phyloP scores from a whole-genome alignment of 805 yeast species.

The Sugiyamaella valdiviana region DNA sequence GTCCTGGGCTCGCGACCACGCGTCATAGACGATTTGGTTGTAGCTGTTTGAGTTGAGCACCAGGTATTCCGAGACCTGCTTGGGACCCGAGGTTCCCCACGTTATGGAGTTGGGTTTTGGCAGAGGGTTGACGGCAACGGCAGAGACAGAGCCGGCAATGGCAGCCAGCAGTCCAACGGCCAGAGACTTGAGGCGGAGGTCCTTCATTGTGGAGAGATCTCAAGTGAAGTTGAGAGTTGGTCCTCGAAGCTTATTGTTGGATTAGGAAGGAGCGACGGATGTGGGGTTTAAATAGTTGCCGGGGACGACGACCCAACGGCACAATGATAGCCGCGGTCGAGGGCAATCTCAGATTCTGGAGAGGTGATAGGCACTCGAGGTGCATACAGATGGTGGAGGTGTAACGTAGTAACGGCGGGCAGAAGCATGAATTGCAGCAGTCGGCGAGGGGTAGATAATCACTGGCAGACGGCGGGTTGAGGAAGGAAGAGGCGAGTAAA shows the following conservation, averaged over 20 bases:
- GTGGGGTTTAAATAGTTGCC: neutral
- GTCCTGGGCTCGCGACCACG: conserved; percentile 25
- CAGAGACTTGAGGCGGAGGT: neutral
- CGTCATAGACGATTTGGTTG: conserved; percentile 22
- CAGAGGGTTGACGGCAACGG: conserved; percentile 20
- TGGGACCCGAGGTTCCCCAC: conserved; percentile 17
- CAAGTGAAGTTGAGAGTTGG: neutral
- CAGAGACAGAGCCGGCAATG: neutral
- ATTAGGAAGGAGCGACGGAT: neutral
- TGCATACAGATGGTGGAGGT: neutral
- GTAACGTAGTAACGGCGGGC: neutral
- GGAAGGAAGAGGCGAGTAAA: too few relatives aligned
- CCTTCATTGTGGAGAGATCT: neutral
- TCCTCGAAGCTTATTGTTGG: neutral
- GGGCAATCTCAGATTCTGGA: neutral
- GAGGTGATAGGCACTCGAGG: neutral
- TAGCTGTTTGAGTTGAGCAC: conserved; percentile 10
- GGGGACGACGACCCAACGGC: neutral
- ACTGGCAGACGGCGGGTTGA: neutral
- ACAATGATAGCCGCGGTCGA: neutral
- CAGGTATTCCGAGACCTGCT: conserved; percentile 8
- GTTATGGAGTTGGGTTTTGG: conserved; percentile 18
- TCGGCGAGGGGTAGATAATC: neutral
- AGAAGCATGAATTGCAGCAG: neutral
- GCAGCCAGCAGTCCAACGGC: neutral